Evolutionary conservation across 768 basidiomycete species (phyloP), one percentile per base, ranked within the genome.

Genomic region (Amanita pseudoporphyria): DNA sequence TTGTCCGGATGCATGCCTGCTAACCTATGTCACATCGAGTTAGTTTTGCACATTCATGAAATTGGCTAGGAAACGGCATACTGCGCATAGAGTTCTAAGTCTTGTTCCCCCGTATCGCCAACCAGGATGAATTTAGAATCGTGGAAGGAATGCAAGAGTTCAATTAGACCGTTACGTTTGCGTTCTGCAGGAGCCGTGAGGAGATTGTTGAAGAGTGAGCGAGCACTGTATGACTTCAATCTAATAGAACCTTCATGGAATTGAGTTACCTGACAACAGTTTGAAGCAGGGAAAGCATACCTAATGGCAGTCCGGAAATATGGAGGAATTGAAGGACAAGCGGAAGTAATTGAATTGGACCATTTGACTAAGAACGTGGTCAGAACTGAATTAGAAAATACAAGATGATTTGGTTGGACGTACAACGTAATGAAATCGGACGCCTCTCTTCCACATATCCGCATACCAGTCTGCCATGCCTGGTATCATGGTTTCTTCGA

Each of bases 41-140:
- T 13, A 46, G 22, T 26, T 14, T 38, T 10, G 22, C 39, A 24
- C 24, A 16, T 53, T 16, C 32, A 13, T 28, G 26, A 3, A 18
- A 35, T 39, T n/a, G 30, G 38, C n/a, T 14, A 12, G 33, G 28
- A 19, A 4, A 30, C 30, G 13, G 62, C 71, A n/a, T 56, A 77
- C 76, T 79, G 71, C 12, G 83, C 72, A 62, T 97, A 98, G 1
- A 98, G 71, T 63, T 98, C 93, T 38, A 98, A 67, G 65, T 98
- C 95, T 56, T 96, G 94, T 61, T 98, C 95, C 30, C 94, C 95
- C 0, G 84, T 81, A 62, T 98, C 95, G 6, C 95, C 95, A 35
- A 98, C 72, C 43, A 94, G 77, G 59, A 97, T 64, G 66, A 98
- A 96, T 33, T 66, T 70, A 1, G 87, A 80, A 35, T 79, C 70